Conservation (phyloP, 495 filamentous ascomycete species). For the Tuber melanosporum region DNA sequence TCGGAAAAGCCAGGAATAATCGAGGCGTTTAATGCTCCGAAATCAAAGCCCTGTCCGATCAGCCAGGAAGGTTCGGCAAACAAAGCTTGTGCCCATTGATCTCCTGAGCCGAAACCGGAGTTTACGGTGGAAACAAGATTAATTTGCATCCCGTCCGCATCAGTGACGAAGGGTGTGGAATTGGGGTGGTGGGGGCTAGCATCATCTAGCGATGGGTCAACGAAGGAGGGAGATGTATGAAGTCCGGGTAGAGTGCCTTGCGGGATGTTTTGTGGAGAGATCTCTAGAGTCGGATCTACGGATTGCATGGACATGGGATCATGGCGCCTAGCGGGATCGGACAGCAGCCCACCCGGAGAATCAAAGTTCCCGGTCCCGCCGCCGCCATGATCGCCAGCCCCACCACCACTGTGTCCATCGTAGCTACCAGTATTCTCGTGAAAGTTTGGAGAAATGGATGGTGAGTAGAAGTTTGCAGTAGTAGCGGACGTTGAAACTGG, state of each 20-base stretch:
- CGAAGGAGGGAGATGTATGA: background rate
- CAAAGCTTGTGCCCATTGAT: background rate
- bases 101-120: background rate
- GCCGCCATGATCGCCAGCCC: background rate
- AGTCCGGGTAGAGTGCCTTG: background rate
- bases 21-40: constrained; percentile 1
- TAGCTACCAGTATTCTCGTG: background rate
- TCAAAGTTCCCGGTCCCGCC: constrained; percentile 3
- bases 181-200: background rate
- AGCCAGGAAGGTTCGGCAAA: background rate
- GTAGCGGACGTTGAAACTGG: background rate
- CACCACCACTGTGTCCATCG: background rate
- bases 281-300: background rate
- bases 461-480: background rate
- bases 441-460: constrained; percentile 2
- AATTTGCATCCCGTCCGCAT: background rate
- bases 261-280: background rate
- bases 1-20: background rate
- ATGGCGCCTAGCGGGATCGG: background rate
- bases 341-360: background rate
- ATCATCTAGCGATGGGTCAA: constrained; percentile 3
- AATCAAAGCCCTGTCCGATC: background rate
- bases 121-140: constrained; percentile 1
- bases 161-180: background rate
- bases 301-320: background rate